A percentile compares a stretch with the other conserved stretches of the same genome.
Evolutionary conservation across 495 filamentous ascomycete genomes (phyloP).

Genomic region (Alectoria sarmentosa): DNA sequence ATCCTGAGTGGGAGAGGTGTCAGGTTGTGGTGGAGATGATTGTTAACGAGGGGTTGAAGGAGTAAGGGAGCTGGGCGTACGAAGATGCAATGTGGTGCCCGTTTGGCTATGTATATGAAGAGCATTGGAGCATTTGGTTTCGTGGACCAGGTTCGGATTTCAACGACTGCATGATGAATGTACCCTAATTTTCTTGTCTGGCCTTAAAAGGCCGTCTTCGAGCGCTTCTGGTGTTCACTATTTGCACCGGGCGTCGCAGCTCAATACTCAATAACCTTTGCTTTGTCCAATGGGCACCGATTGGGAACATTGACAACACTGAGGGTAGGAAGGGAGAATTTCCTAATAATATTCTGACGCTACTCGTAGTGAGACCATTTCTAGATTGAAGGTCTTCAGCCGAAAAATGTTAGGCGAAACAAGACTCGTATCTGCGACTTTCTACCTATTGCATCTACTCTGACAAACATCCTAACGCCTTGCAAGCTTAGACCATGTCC

Average conservation of each 20-base stretch:
- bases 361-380: no score
- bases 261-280: not conserved
- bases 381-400: no score
- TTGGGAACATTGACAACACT: not conserved
- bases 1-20: constrained; percentile 71
- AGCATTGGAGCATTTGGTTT: constrained; percentile 4
- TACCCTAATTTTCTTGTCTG: not conserved
- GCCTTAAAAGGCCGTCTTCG: not conserved
- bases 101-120: not conserved
- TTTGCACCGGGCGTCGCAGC: not conserved
- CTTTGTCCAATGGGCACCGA: not conserved
- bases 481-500: not conserved
- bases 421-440: no score
- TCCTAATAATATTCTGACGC: no score
- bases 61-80: constrained; percentile 38
- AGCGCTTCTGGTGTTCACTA: not conserved
- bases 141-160: not conserved
- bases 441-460: no score
- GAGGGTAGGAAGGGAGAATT: no score
- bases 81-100: not conserved
- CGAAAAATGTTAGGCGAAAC: no score
- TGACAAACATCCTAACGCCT: no score
- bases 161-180: constrained; percentile 3
- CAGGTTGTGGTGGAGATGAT: constrained; percentile 89
- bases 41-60: constrained; percentile 88